Percentiles rank a stretch among this genome's conserved stretches.
Conservation (phyloP, 2,329 filamentous ascomycete species). For the Exophiala sideris region DNA sequence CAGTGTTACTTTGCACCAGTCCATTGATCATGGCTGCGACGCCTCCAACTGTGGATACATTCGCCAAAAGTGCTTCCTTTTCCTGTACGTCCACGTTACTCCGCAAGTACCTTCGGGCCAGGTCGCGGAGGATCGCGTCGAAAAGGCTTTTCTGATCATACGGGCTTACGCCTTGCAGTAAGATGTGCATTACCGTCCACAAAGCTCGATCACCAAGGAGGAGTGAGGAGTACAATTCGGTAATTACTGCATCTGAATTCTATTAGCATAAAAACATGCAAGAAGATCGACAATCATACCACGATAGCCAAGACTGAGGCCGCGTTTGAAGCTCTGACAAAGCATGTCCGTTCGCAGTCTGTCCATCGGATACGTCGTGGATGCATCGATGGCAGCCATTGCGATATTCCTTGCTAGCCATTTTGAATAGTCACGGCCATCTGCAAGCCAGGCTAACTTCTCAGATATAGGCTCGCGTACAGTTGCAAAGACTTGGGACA, state of each 20-base stretch:
- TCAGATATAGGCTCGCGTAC: constrained; percentile 31
- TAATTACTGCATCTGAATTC: constrained; percentile 38
- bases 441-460: constrained; percentile 58
- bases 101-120: constrained; percentile 40
- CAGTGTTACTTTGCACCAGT: constrained; percentile 48
- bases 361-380: constrained; percentile 29
- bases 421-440: constrained; percentile 60
- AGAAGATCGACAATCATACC: constrained; percentile 45
- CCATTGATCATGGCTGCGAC: constrained; percentile 56
- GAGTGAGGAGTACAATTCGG: constrained; percentile 39
- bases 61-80: constrained; percentile 3
- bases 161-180: constrained; percentile 44
- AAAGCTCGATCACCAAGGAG: constrained; percentile 33
- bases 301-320: constrained; percentile 68
- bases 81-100: constrained; percentile 21
- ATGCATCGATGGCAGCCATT: constrained; percentile 42
- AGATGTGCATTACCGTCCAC: constrained; percentile 33
- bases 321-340: constrained; percentile 53
- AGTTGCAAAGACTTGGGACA: constrained; percentile 53
- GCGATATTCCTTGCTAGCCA: constrained; percentile 70
- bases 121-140: constrained; percentile 45
- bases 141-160: constrained; percentile 49
- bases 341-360: constrained; percentile 33
- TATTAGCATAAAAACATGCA: constrained; percentile 16
- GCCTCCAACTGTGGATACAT: constrained; percentile 49